Conservation (phyloP, 768 basidiomycete genomes). For the Termitomyces sp. region DNA sequence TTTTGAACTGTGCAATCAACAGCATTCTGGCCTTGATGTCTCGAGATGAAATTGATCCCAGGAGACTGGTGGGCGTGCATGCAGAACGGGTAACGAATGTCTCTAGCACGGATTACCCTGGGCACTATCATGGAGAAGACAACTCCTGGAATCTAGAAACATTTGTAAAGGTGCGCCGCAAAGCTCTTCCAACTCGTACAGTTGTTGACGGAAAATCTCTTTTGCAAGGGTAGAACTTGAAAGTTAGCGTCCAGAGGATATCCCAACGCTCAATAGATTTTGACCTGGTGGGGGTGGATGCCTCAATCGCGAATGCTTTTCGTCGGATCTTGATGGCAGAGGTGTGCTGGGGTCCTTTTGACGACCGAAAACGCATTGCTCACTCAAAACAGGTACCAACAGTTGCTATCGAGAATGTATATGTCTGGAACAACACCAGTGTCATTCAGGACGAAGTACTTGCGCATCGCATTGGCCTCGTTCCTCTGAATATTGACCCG, state of each 20-base stretch:
- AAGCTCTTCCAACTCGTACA: conserved; percentile 4
- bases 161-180: conserved; percentile 66
- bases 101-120: conserved; percentile 87
- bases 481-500: conserved; percentile 88
- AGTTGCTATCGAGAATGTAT: conserved; percentile 85
- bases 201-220: conserved; percentile 13
- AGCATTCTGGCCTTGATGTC: conserved; percentile 6
- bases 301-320: conserved; percentile 93
- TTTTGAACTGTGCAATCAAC: background rate
- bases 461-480: conserved; percentile 84
- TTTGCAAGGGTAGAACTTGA: conserved; percentile 57
- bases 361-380: background rate
- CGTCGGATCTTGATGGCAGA: conserved; percentile 92
- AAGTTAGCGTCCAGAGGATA: conserved; percentile 69
- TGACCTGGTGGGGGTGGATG: conserved; percentile 93
- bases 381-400: conserved; percentile 68
- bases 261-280: conserved; percentile 88
- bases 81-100: conserved; percentile 75
- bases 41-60: conserved; percentile 20
- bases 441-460: conserved; percentile 94
- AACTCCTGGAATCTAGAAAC: conserved; percentile 74
- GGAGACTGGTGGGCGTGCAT: conserved; percentile 61
- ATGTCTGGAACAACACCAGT: conserved; percentile 91
- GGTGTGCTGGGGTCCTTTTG: conserved; percentile 38
- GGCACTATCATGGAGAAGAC: conserved; percentile 82